Evolutionary conservation across 2,329 filamentous ascomycete species (phyloP).

Genomic region (Ophiocordyceps camponoti-saundersi): DNA sequence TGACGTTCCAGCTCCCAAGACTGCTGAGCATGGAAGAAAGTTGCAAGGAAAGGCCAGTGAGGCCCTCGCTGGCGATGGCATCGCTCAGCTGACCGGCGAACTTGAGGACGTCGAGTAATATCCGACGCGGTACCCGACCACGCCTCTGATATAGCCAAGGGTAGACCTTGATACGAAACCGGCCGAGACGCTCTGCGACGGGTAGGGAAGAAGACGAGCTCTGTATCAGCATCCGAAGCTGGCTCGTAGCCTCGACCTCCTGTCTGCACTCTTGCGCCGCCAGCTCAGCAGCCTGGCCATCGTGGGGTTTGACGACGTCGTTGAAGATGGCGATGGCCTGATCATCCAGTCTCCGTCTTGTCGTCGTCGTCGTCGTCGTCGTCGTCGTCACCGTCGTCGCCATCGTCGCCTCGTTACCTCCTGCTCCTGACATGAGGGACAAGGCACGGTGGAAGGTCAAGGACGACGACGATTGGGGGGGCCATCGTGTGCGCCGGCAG

Average conservation of each 20-base stretch:
- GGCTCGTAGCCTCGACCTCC: background rate
- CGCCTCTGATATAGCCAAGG: background rate
- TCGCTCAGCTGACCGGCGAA: constrained; percentile 1
- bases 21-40: constrained; percentile 10
- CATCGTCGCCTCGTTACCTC: background rate
- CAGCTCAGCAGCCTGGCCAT: background rate
- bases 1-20: constrained; percentile 11
- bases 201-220: background rate
- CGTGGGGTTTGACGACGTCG: constrained; percentile 12
- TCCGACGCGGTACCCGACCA: background rate
- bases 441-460: no score
- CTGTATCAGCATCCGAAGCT: background rate
- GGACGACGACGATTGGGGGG: background rate
- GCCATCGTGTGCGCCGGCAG: background rate
- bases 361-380: background rate
- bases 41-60: constrained; percentile 6
- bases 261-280: background rate
- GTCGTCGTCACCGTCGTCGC: no score
- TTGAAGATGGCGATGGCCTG: constrained; percentile 17
- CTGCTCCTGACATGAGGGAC: no score
- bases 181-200: background rate
- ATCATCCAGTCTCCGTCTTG: constrained; percentile 3
- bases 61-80: constrained; percentile 5
- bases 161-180: background rate
- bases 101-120: background rate